Base-by-base conservation (phyloP, 1,284 basidiomycete genomes). In the Somion occarium region DNA sequence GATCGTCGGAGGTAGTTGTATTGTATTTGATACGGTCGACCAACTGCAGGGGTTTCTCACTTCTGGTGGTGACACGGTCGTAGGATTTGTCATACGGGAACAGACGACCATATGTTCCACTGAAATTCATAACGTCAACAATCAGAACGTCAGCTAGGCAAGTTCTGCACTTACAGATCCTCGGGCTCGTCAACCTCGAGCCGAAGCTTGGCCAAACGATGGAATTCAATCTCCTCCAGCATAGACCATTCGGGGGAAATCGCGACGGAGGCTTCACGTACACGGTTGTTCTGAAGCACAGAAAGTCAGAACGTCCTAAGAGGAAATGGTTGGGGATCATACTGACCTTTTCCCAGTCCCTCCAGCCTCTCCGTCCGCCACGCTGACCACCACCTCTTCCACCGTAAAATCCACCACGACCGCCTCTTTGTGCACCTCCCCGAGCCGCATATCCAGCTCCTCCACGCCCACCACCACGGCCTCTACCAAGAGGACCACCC, bases 1-100 rank as follows among this genome's bases (percentile, higher is more conserved):
- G 96, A 70, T 99, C 97, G 62, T 99, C 97, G 19, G 92, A 95
- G 9, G 97, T 98, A 1, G 95, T 96, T 11, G 92, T 87, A 69
- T 98, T 99, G 74, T 98, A 99, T 65, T 94, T 92, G 67, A 97
- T 91, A 56, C 95, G 89, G 71, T 99, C 97, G 53, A 95, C 81
- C 48, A 93, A 80, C 65, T 98, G 92, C 30, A 99, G 80, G 44
- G 93, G 87, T 60, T 86, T 85, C 67, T 97, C 92, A 15, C 86
- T 88, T 73, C 94, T 93, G 46, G 95, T 98, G 49, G 88, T 95
- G 68, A 98, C 83, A 59, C 95, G 92, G 73, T 99, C 97, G 69
- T 93, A 99, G 4, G 85, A 73, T 70, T 96, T 96, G 65, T 99
- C 95, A 73, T 98, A 99, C 9, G 89, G 82, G 69, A 88, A 95